A percentile compares a stretch with the other conserved stretches of the same genome.
phyloP scores from a whole-genome alignment of 768 basidiomycete genomes.

The Amanita pallidorosea region DNA sequence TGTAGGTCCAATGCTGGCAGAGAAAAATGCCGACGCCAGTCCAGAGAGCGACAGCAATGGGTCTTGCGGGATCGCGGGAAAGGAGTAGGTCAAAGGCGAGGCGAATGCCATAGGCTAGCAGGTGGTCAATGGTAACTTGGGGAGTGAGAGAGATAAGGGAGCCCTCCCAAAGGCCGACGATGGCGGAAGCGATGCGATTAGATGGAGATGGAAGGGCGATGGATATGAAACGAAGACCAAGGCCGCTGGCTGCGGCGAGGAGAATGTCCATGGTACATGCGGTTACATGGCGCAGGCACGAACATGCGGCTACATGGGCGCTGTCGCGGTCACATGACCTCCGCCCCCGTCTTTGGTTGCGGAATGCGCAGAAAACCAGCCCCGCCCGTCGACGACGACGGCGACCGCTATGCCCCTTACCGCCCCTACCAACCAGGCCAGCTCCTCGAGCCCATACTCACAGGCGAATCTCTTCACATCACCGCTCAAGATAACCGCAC shows the following conservation, averaged over 20 bases:
- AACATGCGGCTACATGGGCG: background rate
- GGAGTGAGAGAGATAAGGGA: conserved; percentile 24
- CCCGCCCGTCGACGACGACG: conserved; percentile 13
- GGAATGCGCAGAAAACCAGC: conserved; percentile 23
- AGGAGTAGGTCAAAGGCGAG: conserved; percentile 30
- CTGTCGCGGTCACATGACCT: conserved; percentile 3
- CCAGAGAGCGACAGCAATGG: conserved; percentile 27
- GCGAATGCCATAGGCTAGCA: conserved; percentile 32
- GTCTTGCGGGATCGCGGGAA: conserved; percentile 20
- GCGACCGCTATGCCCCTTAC: conserved; percentile 20
- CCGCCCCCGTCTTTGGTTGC: background rate
- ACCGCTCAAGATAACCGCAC: conserved; percentile 25
- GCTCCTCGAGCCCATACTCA: conserved; percentile 48
- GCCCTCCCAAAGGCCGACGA: conserved; percentile 35
- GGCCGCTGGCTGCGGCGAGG: conserved; percentile 28
- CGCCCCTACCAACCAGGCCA: conserved; percentile 52
- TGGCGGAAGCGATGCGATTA: conserved; percentile 19
- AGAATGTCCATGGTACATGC: conserved; percentile 36
- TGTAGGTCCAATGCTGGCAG: conserved; percentile 22
- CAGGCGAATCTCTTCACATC: conserved; percentile 53
- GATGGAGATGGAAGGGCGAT: conserved; percentile 15
- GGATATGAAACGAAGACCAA: conserved; percentile 29
- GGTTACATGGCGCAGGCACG: background rate
- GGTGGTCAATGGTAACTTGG: conserved; percentile 23
- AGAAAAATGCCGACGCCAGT: conserved; percentile 22